These are phyloP conservation scores for Saturnispora galanensis DNA, from an alignment of 805 yeast species.

Conservation along the genomic window DNA sequence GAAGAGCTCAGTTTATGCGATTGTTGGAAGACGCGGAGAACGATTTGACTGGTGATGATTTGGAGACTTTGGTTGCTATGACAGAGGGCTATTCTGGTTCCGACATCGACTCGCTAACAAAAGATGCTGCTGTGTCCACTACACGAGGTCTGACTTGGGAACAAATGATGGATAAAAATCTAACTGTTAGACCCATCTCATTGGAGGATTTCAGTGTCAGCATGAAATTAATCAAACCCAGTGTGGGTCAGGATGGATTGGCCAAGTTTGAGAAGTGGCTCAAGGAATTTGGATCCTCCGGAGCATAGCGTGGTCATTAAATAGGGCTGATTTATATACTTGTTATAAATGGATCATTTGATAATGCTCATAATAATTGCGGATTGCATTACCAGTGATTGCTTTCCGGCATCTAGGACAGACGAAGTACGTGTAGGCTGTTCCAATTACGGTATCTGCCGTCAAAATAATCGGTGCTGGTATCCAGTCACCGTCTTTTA, in stretches of 20 bases:
- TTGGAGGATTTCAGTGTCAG: slow-evolving; percentile 68
- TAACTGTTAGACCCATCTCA: slow-evolving; percentile 66
- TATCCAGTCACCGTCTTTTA: neutral
- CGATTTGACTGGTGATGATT: slow-evolving; percentile 54
- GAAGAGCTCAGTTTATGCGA: slow-evolving; percentile 59
- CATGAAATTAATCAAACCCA: slow-evolving; percentile 72
- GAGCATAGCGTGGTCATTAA: slow-evolving; percentile 37
- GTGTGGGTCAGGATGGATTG: slow-evolving; percentile 78
- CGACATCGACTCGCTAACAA: slow-evolving; percentile 86
- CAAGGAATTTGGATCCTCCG: slow-evolving; percentile 72
- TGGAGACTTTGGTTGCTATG: slow-evolving; percentile 45
- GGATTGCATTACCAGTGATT: neutral
- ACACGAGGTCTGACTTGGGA: slow-evolving; percentile 82
- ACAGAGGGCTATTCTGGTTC: slow-evolving; percentile 77
- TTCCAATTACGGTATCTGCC: too few relatives aligned
- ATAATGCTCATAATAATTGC: slow-evolving; percentile 1
- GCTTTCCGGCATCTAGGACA: neutral
- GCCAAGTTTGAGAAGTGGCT: slow-evolving; percentile 86
- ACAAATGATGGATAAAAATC: slow-evolving; percentile 56
- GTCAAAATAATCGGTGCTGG: neutral
- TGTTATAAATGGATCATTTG: neutral
- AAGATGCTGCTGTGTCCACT: slow-evolving; percentile 98
- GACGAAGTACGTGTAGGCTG: neutral
- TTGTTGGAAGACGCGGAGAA: slow-evolving; percentile 65
- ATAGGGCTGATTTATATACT: neutral